A percentile compares a stretch with the other conserved stretches of the same genome.
Evolutionary conservation across 129 eudicot genomes (phyloP).

Genomic region (Tagetes patula): DNA sequence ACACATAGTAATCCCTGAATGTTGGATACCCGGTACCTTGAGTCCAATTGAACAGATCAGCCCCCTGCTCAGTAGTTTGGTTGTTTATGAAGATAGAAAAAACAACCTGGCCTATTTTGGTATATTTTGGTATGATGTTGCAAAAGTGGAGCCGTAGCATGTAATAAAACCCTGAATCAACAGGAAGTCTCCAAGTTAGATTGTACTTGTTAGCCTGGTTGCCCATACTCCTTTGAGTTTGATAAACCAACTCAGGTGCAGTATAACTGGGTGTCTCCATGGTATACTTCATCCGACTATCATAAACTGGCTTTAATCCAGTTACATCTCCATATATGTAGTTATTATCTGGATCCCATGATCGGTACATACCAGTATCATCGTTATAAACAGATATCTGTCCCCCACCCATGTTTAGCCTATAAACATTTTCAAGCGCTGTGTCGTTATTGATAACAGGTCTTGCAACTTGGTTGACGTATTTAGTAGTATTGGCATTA

Average conservation of each 20-base stretch:
- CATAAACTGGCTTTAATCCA: neutral
- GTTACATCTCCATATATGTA: neutral
- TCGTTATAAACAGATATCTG: neutral
- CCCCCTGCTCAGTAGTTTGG: slow-evolving; percentile 35
- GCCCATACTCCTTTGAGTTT: neutral
- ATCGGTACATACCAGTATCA: neutral
- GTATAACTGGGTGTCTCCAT: neutral
- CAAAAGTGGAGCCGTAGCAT: neutral
- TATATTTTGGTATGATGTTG: no score
- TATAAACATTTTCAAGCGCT: neutral
- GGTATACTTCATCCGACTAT: neutral
- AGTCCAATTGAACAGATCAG: slow-evolving; percentile 47
- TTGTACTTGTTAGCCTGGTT: neutral
- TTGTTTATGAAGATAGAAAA: neutral
- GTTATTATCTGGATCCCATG: neutral
- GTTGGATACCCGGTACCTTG: slow-evolving; percentile 38
- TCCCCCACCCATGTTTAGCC: neutral
- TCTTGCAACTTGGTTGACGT: neutral
- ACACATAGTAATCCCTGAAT: slow-evolving; percentile 39
- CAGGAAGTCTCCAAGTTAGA: slow-evolving; percentile 34
- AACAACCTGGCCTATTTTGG: no score
- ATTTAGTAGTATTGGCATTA: neutral
- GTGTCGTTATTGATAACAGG: neutral
- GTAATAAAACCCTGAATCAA: slow-evolving; percentile 18
- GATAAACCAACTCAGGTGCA: slow-evolving; percentile 16